A percentile compares a stretch with the other conserved stretches of the same genome.
These are phyloP conservation scores for Coniferiporia sulphurascens DNA, from an alignment of 1,284 basidiomycete genomes.

Conservation along the genomic window DNA sequence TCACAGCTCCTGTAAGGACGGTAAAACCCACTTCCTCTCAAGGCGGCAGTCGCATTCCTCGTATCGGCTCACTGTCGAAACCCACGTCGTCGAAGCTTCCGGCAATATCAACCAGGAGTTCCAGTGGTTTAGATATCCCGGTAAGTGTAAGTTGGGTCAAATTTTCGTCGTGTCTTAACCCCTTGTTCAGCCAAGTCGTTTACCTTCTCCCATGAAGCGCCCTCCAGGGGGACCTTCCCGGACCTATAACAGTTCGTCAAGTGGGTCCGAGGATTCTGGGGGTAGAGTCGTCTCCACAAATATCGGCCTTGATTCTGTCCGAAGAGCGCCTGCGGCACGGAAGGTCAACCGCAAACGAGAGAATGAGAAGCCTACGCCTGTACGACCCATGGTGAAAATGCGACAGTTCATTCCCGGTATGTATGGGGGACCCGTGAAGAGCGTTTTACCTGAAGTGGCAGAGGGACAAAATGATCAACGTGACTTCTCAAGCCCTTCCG, in stretches of 20 bases:
- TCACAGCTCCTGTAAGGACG: not conserved
- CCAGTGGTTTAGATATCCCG: conserved; percentile 13
- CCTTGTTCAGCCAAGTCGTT: not conserved
- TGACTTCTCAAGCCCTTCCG: conserved; percentile 18
- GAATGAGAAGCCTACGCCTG: conserved; percentile 24
- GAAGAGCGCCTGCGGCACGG: conserved; percentile 17
- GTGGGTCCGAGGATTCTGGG: conserved; percentile 16
- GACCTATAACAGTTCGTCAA: conserved; percentile 6
- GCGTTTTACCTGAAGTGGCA: conserved; percentile 12
- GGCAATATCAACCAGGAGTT: conserved; percentile 14
- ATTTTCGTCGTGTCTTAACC: not conserved
- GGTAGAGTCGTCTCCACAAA: conserved; percentile 16
- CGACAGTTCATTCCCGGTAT: conserved; percentile 37
- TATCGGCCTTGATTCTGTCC: not conserved
- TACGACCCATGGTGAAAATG: conserved; percentile 25
- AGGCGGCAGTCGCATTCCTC: conserved; percentile 57
- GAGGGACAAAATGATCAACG: conserved; percentile 5
- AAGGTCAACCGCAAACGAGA: conserved; percentile 41
- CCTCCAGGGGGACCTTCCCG: not conserved
- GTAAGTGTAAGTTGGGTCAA: not conserved
- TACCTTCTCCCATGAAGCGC: not conserved
- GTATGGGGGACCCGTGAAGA: conserved; percentile 23
- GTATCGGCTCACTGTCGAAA: conserved; percentile 39
- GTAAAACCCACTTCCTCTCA: not conserved
- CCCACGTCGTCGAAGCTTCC: conserved; percentile 33